Conservation (phyloP, 2,329 filamentous ascomycete genomes). For the Grosmannia clavigera region DNA sequence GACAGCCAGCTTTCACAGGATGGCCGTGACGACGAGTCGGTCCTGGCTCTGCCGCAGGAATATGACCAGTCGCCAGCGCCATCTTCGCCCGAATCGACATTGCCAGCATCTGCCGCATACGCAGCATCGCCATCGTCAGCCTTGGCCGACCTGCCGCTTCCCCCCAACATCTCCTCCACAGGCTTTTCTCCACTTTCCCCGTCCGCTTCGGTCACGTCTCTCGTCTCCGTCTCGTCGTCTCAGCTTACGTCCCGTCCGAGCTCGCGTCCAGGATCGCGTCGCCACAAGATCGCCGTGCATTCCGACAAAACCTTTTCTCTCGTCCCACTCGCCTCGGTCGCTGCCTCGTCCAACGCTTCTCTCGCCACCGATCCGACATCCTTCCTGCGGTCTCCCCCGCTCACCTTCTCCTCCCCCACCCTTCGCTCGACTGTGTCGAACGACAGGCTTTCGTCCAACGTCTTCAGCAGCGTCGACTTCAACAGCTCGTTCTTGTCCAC, state of each 20-base stretch:
- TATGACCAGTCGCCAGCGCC: not conserved
- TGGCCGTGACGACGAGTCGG: not conserved
- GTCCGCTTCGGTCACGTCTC: slow-evolving; percentile 6
- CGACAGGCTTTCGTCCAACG: slow-evolving; percentile 34
- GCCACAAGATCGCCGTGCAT: slow-evolving; percentile 37
- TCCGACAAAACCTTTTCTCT: slow-evolving; percentile 48
- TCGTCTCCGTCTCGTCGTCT: slow-evolving; percentile 13
- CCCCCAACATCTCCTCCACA: not conserved
- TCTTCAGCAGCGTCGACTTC: slow-evolving; percentile 34
- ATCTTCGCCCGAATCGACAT: not conserved
- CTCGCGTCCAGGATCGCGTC: slow-evolving; percentile 25
- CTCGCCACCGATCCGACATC: not conserved
- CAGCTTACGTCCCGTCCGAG: slow-evolving; percentile 17
- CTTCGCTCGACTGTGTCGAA: slow-evolving; percentile 34
- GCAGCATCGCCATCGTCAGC: not conserved
- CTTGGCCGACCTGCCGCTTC: not conserved
- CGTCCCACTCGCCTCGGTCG: slow-evolving; percentile 18
- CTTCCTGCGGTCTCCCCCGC: slow-evolving; percentile 26
- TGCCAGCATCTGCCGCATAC: not conserved
- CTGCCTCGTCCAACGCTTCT: slow-evolving; percentile 9
- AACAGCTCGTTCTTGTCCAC: slow-evolving; percentile 31
- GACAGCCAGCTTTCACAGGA: not conserved
- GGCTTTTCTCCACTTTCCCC: slow-evolving; percentile 9
- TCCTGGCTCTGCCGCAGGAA: slow-evolving; percentile 8
- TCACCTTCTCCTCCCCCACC: slow-evolving; percentile 26